Percentiles rank a stretch among this genome's conserved stretches.
Evolutionary conservation across 2,329 filamentous ascomycete genomes (phyloP).

Genomic region (Diaporthe helianthi): DNA sequence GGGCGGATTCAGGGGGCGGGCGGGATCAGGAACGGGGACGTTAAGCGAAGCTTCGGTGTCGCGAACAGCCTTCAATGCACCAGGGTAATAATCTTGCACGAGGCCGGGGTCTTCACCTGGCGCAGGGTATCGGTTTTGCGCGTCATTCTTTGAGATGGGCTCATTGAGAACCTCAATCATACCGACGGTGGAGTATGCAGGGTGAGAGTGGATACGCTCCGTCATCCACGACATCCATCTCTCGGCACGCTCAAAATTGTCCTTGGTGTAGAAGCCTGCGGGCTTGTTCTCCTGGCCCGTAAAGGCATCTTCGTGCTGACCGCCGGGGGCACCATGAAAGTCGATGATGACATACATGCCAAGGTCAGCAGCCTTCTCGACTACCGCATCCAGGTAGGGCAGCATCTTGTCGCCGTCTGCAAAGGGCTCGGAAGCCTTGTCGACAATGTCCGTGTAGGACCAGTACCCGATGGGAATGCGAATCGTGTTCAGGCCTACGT

Average conservation of each 20-base stretch:
- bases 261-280: slow-evolving; percentile 62
- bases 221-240: slow-evolving; percentile 64
- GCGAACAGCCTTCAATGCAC: background rate
- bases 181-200: slow-evolving; percentile 48
- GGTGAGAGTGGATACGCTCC: slow-evolving; percentile 51
- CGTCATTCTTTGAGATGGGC: slow-evolving; percentile 47
- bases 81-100: background rate
- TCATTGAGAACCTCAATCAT: slow-evolving; percentile 68
- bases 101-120: slow-evolving; percentile 41
- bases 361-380: background rate
- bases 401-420: slow-evolving; percentile 47
- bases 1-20: too few species aligned
- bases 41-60: background rate
- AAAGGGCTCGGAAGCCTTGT: slow-evolving; percentile 56
- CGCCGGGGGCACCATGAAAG: background rate
- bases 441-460: slow-evolving; percentile 58
- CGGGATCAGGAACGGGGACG: too few species aligned
- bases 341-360: background rate
- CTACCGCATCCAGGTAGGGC: background rate
- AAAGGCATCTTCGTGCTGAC: background rate
- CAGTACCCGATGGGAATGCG: slow-evolving; percentile 64
- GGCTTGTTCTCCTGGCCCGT: slow-evolving; percentile 35
- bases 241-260: slow-evolving; percentile 62
- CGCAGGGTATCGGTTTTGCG: too few species aligned
- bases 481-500: slow-evolving; percentile 59